Conservation (phyloP, 495 filamentous ascomycete genomes). For the Neurospora discreta region DNA sequence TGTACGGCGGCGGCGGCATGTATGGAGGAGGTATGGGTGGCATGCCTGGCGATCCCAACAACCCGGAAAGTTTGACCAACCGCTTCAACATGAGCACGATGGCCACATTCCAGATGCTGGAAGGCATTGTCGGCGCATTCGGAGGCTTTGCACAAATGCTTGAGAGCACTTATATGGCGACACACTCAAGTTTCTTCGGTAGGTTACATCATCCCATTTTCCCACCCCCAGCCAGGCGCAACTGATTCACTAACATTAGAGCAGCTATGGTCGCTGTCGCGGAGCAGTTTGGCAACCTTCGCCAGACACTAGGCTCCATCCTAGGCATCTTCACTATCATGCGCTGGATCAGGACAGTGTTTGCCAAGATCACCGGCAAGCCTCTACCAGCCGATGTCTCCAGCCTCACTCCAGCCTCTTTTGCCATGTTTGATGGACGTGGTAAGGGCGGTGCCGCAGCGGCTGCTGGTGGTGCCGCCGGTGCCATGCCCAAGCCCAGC, state of each 20-base stretch:
- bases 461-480: constrained; percentile 26
- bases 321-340: constrained; percentile 92
- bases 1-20: constrained; percentile 50
- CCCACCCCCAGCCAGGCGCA: neutral
- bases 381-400: constrained; percentile 79
- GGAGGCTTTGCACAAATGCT: constrained; percentile 99
- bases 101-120: constrained; percentile 98
- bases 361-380: constrained; percentile 90
- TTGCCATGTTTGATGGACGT: constrained; percentile 76
- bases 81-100: constrained; percentile 85
- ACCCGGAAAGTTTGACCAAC: constrained; percentile 84
- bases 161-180: constrained; percentile 99
- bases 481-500: constrained; percentile 58
- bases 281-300: constrained; percentile 88
- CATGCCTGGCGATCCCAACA: constrained; percentile 64
- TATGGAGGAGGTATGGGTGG: constrained; percentile 41
- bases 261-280: constrained; percentile 95
- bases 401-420: constrained; percentile 76
- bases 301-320: constrained; percentile 89
- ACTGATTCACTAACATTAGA: constrained; percentile 12
- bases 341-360: constrained; percentile 80
- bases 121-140: constrained; percentile 96
- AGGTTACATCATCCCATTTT: constrained; percentile 23
- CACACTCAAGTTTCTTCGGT: constrained; percentile 98
- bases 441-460: constrained; percentile 17